Evolutionary conservation across 2,329 filamentous ascomycete species (phyloP), one percentile per base, ranked within the genome.

Genomic region (Passalora sequoiae): DNA sequence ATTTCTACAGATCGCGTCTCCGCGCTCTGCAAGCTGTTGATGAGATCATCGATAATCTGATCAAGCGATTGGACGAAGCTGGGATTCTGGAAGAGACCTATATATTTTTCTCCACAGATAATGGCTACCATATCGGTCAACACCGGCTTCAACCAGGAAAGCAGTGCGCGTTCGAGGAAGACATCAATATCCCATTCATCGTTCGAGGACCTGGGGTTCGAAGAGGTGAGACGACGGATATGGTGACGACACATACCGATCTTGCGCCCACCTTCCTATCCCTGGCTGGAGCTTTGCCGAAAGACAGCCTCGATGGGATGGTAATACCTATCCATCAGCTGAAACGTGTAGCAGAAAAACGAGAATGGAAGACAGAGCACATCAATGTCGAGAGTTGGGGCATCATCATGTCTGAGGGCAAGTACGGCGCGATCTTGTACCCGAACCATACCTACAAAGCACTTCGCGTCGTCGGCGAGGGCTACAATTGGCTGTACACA

Each of bases 401-500:
- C 17, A 52, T 60, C 10, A 59, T 58, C 13, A 50, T 61, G 7
- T 60, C 57, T 4, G 61, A 63, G 53, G 61, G 61, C 6, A 54
- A 60, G 5, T 56, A 57, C 32, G 60, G 55, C n/a, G 46, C 47
- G 10, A 43, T 48, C 6, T 40, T 59, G 6, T 52, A 60, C 16
- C 44, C 49, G 4, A 62, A 61, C 36, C 55, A 60, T 31, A 61
- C 59, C 8, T 63, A 62, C 51, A 63, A 63, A 45, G 58, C 58
- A 1, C 43, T 63, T 2, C 50, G 60, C 6, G 25, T 62, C 5
- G 46, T 56, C 5, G 59, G 53, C 3, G 25, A 51, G 2, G 51
- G 38, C 6, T 84, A 84, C 55, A 77, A 74, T 54, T 59, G 84
- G 4, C 78, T 80, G 48, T 86, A 86, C 54, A 74, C 78, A 0